Evolutionary conservation across 1,139 yeast genomes (phyloP), one percentile per base, ranked within the genome.

Genomic region (Arxiozyma bovina): DNA sequence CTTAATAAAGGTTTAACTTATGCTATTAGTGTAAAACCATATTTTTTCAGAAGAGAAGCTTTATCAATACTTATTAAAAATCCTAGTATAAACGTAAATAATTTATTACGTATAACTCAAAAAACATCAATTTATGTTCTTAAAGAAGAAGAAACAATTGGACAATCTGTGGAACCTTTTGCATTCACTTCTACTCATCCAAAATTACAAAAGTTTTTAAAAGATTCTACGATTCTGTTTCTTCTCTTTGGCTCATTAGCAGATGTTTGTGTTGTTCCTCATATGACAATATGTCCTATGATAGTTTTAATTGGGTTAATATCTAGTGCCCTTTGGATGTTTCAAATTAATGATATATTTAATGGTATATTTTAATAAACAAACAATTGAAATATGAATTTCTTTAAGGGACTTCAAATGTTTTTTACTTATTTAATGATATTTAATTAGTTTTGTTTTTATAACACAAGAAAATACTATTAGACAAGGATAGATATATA

Each of bases 261-360:
- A 4, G 49, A 46, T 22, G 22, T 46, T 46, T 46, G 49, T 38
- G 41, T 46, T 15, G 49, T 22, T 21, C 49, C 49, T 2, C 22
- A 42, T 8, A 46, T 46, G 49, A 46, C 49, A 11, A 42, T 46
- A 8, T 46, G 49, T n/a, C 49, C 49, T 21, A 17, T 46, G 4
- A 30, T 46, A 17, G 43, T 46, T n/a, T 17, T 46, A 9, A 30
- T 46, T 46, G 49, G 49, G n/a, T 8, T 46, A 46, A 22, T 46
- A 27, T 34, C 49, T 3, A 46, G 49, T 34, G 42, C 25, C 6
- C 30, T 46, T 21, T 46, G 49, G 49, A 21, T 46, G 15, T 46
- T 46, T 17, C 49, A 34, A 38, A 38, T 46, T 6, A 46, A 46
- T 38, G 40, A 46, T 38, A 46, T 46, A 12, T 46, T 46, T 22